Base-by-base conservation (phyloP, 208 protist genomes). In the Wallacemonas rigidus region DNA sequence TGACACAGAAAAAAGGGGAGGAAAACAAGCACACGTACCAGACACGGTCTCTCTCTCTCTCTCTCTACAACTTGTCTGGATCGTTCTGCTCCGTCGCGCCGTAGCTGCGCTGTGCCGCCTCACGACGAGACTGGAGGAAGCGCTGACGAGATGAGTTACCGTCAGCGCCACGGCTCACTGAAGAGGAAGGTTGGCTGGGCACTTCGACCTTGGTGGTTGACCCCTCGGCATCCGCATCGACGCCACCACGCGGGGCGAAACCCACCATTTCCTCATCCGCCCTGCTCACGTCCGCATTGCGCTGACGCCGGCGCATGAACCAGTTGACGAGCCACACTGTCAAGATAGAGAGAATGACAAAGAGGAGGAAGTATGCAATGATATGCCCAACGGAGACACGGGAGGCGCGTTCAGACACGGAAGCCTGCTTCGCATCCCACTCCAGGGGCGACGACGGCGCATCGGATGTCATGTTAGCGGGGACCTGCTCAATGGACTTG, bases 61-160 rank as follows among this genome's bases (percentile, higher is more conserved):
- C 26, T 26, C 26, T 9, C 3, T 17, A 57, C 43, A 75, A 26
- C 45, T 77, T 48, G 8, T 12, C 43, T 44, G 26, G 47, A 41
- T 57, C 36, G 3, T 35, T 69, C 48, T 17, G 7, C 17, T 69
- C 57, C 26, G 58, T 71, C 12, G 77, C 76, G 45, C 72, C 81
- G 67, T 81, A 82, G 9, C 54, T 73, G 36, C 43, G 57, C 65
- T 53, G 39, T n/a, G 80, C 79, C 1, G 77, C 75, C 58, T 67
- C 73, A 56, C 75, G 72, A 9, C 90, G 85, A 26, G 83, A 81
- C 62, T 91, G 77, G 35, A 92, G 68, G 69, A 95, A 95, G 15
- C 81, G 83, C 69, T 89, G 83, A 1, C 90, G 76, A 3, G 90
- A 92, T 7, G 83, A 64, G 72, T 87, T 92, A 17, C 87, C 87